Evolutionary conservation across 129 eudicot species (phyloP), one percentile per base, ranked within the genome.

Genomic region (Saussurea involucrata): DNA sequence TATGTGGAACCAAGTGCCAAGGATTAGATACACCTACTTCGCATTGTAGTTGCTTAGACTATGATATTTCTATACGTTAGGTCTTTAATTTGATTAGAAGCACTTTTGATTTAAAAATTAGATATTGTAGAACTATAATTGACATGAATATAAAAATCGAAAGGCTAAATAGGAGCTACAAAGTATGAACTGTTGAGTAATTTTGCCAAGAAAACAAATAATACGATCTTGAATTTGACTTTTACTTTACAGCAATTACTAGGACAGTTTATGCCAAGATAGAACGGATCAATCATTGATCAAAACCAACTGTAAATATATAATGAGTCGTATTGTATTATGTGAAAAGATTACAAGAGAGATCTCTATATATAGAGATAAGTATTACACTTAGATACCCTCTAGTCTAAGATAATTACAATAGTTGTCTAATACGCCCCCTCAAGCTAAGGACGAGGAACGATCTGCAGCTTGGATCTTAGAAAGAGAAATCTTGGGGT

Each of bases 231-330:
- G 37, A 71, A 55, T 49, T 71, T 71, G 13, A 25, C 29, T 46
- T 44, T 12, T 44, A 27, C 24, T 49, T 68, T 68, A 67, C 71
- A 67, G 71, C 11, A 66, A 66, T n/a, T 34, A 49, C 58, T 49
- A 49, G 21, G 21, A 49, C 58, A 49, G 21, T 49, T 49, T 49
- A 15, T 49, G 20, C 57, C 57, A 44, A 44, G 11, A 17, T 49
- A n/a, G 24, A 32, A 67, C 12, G 0, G 69, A 65, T 17, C n/a
- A 36, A 21, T 29, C 20, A 27, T 44, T 44, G 28, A 68, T 68
- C 73, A 36, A 69, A 69, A 36, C 55, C 58, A 69, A 40, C 60
- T n/a, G 9, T 13, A 69, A 69, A 20, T 60, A 29, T n/a, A n/a
- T n/a, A n/a, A n/a, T n/a, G n/a, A n/a, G n/a, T n/a, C n/a, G n/a